A percentile compares a stretch with the other conserved stretches of the same genome.
Evolutionary conservation across 2,329 filamentous ascomycete species (phyloP).

Genomic region (Magnaporthiopsis poae): DNA sequence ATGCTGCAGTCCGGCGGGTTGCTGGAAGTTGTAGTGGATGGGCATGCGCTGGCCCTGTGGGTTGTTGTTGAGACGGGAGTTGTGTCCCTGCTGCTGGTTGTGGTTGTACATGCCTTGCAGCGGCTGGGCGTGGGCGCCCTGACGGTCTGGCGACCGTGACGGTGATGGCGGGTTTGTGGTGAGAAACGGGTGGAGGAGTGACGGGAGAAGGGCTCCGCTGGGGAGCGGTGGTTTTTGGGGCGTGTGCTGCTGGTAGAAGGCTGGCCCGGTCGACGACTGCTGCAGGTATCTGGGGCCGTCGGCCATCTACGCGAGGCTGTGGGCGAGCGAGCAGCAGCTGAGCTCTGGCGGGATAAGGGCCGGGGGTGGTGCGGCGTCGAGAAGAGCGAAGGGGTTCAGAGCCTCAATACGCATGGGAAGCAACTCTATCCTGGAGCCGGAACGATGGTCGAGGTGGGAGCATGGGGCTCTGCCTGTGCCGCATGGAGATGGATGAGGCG

Average conservation of each 20-base stretch:
- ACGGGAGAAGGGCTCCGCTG: slow-evolving; percentile 6
- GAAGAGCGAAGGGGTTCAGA: background rate
- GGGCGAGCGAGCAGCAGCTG: slow-evolving; percentile 10
- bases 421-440: slow-evolving; percentile 3
- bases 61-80: slow-evolving; percentile 66
- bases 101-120: slow-evolving; percentile 61
- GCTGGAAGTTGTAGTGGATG: slow-evolving; percentile 62
- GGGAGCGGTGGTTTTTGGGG: slow-evolving; percentile 20
- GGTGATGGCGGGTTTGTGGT: slow-evolving; percentile 19
- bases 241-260: slow-evolving; percentile 46
- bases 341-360: slow-evolving; percentile 3
- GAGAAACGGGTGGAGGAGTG: slow-evolving; percentile 24
- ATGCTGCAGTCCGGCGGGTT: slow-evolving; percentile 50
- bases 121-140: slow-evolving; percentile 22
- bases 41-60: slow-evolving; percentile 49
- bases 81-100: slow-evolving; percentile 61
- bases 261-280: slow-evolving; percentile 41
- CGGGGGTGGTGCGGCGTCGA: slow-evolving; percentile 7
- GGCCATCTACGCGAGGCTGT: slow-evolving; percentile 50
- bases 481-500: slow-evolving; percentile 4
- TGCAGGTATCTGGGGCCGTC: slow-evolving; percentile 57
- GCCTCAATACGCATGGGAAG: slow-evolving; percentile 11
- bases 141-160: slow-evolving; percentile 19
- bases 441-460: slow-evolving; percentile 7
- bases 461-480: slow-evolving; percentile 7